Base-by-base conservation (phyloP, 106 monocot genomes). In the Acanthochlamys bracteata region DNA sequence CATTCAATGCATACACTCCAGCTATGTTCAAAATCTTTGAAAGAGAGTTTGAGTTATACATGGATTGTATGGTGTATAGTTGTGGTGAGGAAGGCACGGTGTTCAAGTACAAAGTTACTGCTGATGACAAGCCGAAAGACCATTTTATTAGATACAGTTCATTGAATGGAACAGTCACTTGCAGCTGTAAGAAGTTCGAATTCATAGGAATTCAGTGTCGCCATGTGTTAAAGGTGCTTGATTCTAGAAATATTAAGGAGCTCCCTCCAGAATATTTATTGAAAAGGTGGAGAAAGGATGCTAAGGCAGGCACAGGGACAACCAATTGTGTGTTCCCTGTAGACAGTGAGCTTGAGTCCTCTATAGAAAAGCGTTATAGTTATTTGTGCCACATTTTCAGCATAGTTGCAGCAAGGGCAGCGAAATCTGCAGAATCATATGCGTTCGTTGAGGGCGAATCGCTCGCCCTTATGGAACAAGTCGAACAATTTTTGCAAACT, bases 251-350 rank as follows among this genome's bases (percentile, higher is more conserved):
- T 73, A 83, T 88, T 24, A 88, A 88, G 60, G 83, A 83, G 56
- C 72, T 88, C 41, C 87, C 87, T 41, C 63, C 67, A 52, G 70
- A 76, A 25, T 82, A 82, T 63, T 67, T 86, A 51, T 39, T 86
- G 43, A 86, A 80, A 71, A 79, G 86, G 46, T 86, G 86, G 86
- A 86, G 82, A 42, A 82, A 76, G 61, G 86, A 86, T 68, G 83
- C 79, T 19, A 86, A 80, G 63, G 66, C 20, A 41, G 65, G 61
- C 33, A 13, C 66, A 71, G 67, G 75, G 55, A 69, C 63, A 67
- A 54, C 59, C 12, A 64, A 41, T 27, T 71, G 49, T 61, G 64
- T 54, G 16, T 63, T 71, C 59, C 41, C 42, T 0, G 55, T 65
- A 51, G 72, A 75, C 51, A 71, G 56, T 47, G 81, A 81, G 22